Base-by-base conservation (phyloP, 2,329 filamentous ascomycete species). In the Exophiala calicioides region DNA sequence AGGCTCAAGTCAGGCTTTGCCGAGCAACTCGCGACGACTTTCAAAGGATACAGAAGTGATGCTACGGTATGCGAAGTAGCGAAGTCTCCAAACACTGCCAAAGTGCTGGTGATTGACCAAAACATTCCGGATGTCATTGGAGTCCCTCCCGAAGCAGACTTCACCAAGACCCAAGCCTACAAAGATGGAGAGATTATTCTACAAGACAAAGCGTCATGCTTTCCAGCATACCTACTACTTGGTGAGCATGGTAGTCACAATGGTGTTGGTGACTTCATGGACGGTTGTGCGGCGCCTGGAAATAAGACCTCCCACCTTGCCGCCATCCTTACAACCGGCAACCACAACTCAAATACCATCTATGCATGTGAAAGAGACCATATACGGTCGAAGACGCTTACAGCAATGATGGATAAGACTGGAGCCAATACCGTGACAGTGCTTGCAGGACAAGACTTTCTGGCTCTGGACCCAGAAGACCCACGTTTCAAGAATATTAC, bases 291-390 rank as follows among this genome's bases (percentile, higher is more conserved):
- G 0, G 93, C 93, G 1, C 93, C 93, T 1, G 93, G 93, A 4
- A 98, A 98, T 67, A 98, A 98, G 70, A 97, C 93, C 1, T 97
- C 91, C 5, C 93, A 97, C 65, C 70, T 95, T 35, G 90, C 90
- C 0, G 86, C 89, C 2, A 80, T 96, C 3, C 62, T 93, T 2
- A 63, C 63, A 3, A 58, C 58, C 42, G 46, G 50, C 5, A 23
- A n/a, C 2, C 5, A 12, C 10, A 18, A 18, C 5, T 35, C 33
- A 10, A 37, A 35, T 26, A 56, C 36, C 24, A 84, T 98, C 18
- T 82, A 83, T 56, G 89, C 89, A 0, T 93, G 89, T 60, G 89
- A 95, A 64, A 86, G 87, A 60, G 86, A 94, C 62, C 69, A 73
- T 19, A 68, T 71, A 18, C 80, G 93, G 42, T 85, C 88, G 0